Percentiles rank a stretch among this genome's conserved stretches.
Evolutionary conservation across 306 rosid genomes (phyloP).

Genomic region (Lathyrus sativus): DNA sequence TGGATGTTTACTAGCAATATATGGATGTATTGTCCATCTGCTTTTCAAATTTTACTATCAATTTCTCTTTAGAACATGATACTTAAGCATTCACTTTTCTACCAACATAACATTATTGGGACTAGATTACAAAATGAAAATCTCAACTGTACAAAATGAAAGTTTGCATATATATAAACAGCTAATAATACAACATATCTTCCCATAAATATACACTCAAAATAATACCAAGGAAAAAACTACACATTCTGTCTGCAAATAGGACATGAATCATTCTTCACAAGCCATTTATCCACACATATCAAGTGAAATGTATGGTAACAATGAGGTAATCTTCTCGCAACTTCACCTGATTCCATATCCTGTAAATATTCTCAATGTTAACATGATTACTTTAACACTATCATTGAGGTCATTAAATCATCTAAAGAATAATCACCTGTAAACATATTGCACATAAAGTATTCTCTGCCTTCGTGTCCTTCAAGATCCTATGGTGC

Average conservation of each 20-base stretch:
- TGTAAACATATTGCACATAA: slow-evolving; percentile 78
- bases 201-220: slow-evolving; percentile 17
- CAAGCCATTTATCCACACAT: slow-evolving; percentile 83
- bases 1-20: too few relatives aligned
- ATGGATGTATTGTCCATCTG: neutral
- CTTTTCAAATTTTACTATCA: neutral
- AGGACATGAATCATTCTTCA: slow-evolving; percentile 72
- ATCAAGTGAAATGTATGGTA: slow-evolving; percentile 69
- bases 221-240: slow-evolving; percentile 29
- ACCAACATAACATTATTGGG: slow-evolving; percentile 14
- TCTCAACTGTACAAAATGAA: slow-evolving; percentile 27
- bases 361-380: slow-evolving; percentile 51
- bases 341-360: slow-evolving; percentile 65
- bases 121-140: slow-evolving; percentile 20
- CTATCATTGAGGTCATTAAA: slow-evolving; percentile 10
- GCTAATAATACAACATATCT: slow-evolving; percentile 32
- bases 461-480: slow-evolving; percentile 48
- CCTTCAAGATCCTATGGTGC: slow-evolving; percentile 54
- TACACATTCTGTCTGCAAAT: slow-evolving; percentile 67
- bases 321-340: slow-evolving; percentile 65
- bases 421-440: slow-evolving; percentile 46
- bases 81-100: slow-evolving; percentile 4
- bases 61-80: slow-evolving; percentile 17
- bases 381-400: slow-evolving; percentile 13
- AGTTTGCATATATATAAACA: slow-evolving; percentile 7